Evolutionary conservation across 495 filamentous ascomycete genomes (phyloP), one percentile per base, ranked within the genome.

Genomic region (Cercophora scortea): DNA sequence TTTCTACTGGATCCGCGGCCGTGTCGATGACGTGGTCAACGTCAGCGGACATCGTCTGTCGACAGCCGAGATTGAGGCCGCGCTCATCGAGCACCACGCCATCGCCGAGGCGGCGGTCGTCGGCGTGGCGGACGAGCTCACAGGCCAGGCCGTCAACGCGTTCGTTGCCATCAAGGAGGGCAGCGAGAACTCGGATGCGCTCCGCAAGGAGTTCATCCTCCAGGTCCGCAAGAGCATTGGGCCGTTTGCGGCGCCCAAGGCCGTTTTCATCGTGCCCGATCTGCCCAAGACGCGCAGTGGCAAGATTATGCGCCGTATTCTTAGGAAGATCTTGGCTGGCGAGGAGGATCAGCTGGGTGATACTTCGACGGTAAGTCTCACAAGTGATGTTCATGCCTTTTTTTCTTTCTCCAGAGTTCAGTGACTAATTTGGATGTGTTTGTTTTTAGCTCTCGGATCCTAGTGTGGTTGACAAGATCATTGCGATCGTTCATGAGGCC

Each of bases 1-100:
- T 47, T 97, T 97, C 77, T 97, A 97, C 81, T 97, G 94, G 94
- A 97, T 99, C 70, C 90, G 94, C 52, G 94, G 93, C 45, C 89
- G 93, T 73, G 93, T 97, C 32, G 93, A 99, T 64, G 93, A 99
- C 61, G 93, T 97, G 51, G 92, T 99, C 64, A 99, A 97, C 67
- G 93, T 99, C 47, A 90, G 85, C 54, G 93, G 93, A 33, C 94
- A 99, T 66, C 84, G 93, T 67, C 78, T 99, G 42, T 96, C 92
- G 11, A 99, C 94, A 15, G 93, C 93, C 43, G 93, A 98, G 71
- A 97, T 98, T 55, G 93, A 98, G 71, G 93, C 93, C 33, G 93
- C 93, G 16, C 80, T 98, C 39, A 82, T 98, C 55, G 93, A 97
- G 76, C 89, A 96, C 66, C 79, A 79, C 56, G 74, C 85, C 57